Evolutionary conservation across 352 stramenopile genomes (phyloP).

Genomic region (Globisporangium camurandrum): DNA sequence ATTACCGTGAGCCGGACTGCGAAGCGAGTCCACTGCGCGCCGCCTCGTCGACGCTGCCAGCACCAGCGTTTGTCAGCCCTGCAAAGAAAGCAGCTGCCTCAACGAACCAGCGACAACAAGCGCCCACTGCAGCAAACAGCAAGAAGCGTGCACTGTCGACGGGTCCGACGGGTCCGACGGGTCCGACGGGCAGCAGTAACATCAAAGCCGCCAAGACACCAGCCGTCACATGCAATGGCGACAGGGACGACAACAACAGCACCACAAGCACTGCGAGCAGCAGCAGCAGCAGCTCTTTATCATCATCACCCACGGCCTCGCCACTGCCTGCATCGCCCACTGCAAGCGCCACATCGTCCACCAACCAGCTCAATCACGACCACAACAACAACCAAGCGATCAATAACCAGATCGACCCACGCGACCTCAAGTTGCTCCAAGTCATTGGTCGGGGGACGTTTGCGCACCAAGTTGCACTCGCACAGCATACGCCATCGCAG

Average conservation of each 20-base stretch:
- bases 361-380: background rate
- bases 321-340: background rate
- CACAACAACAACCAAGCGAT: background rate
- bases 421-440: constrained; percentile 72
- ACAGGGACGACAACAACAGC: background rate
- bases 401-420: constrained; percentile 30
- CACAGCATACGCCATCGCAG: constrained; percentile 40
- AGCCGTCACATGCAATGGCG: background rate
- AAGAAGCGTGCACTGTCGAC: constrained; percentile 4
- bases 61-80: background rate
- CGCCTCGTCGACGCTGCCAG: background rate
- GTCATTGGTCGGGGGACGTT: constrained; percentile 84
- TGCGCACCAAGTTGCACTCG: constrained; percentile 72
- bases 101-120: background rate
- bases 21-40: background rate
- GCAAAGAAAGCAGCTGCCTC: background rate
- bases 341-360: background rate
- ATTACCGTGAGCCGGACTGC: background rate
- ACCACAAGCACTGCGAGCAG: background rate
- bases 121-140: background rate
- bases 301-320: background rate
- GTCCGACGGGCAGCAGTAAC: background rate
- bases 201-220: background rate
- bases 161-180: too few relatives aligned
- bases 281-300: too few relatives aligned